Percentiles rank a stretch among this genome's conserved stretches.
Evolutionary conservation across 371 early-diverging fungal species (phyloP).

Genomic region (Haplosporangium sp.): DNA sequence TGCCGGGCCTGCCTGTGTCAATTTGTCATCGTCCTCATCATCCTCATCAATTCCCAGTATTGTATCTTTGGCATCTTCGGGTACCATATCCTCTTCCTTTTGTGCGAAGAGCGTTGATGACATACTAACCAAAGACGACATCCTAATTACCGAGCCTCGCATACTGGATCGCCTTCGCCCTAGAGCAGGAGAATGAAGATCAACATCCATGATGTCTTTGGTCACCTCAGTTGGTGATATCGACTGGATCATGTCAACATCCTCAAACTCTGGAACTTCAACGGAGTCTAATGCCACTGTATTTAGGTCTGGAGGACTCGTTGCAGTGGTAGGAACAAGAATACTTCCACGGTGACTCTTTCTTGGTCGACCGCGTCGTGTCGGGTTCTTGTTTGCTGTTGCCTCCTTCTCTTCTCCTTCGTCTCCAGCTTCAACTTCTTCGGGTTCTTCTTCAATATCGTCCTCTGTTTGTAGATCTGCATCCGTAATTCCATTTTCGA

Average conservation of each 20-base stretch:
- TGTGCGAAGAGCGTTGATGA: constrained; percentile 52
- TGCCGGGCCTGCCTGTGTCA: constrained; percentile 37
- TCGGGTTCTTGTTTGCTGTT: constrained; percentile 6
- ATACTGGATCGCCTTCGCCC: constrained; percentile 52
- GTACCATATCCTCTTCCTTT: constrained; percentile 41
- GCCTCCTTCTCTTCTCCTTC: constrained; percentile 15
- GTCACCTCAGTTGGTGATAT: constrained; percentile 21
- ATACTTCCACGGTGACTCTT: constrained; percentile 35
- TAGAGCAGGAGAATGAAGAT: constrained; percentile 47
- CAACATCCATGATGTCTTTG: constrained; percentile 47
- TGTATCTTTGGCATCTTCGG: constrained; percentile 32
- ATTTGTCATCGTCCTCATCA: constrained; percentile 53
- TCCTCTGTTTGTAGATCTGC: constrained; percentile 45
- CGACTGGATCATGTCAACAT: constrained; percentile 29
- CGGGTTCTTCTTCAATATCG: constrained; percentile 29
- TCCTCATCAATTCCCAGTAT: constrained; percentile 31
- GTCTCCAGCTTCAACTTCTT: constrained; percentile 13
- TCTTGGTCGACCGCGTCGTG: constrained; percentile 33
- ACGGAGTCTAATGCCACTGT: background rate
- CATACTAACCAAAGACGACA: constrained; percentile 56
- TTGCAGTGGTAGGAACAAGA: constrained; percentile 28
- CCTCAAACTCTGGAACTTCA: constrained; percentile 8
- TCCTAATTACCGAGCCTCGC: constrained; percentile 48
- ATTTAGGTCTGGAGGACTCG: constrained; percentile 20
- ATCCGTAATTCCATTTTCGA: constrained; percentile 38